Conservation (phyloP, 768 basidiomycete species). For the Amanita jacksonii region DNA sequence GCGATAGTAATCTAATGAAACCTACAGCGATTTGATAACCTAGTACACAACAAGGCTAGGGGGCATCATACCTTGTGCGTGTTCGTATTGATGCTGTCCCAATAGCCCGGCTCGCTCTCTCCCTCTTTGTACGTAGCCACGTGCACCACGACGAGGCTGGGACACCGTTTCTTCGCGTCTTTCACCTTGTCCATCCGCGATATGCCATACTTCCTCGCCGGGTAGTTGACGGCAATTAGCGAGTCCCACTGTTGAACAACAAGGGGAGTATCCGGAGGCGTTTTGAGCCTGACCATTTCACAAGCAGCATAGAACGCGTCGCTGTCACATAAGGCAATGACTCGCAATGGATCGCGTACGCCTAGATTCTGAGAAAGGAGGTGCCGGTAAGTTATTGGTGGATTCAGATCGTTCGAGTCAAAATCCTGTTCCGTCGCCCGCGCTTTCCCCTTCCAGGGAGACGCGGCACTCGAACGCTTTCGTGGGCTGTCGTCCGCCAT, state of each 20-base stretch:
- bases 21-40: constrained; percentile 31
- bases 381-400: constrained; percentile 72
- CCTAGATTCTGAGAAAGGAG: constrained; percentile 59
- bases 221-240: constrained; percentile 92
- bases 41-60: neutral
- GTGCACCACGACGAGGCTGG: constrained; percentile 77
- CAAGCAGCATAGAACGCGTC: constrained; percentile 83
- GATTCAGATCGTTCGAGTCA: constrained; percentile 42
- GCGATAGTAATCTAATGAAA: constrained; percentile 89
- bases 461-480: constrained; percentile 5
- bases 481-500: neutral
- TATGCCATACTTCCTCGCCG: constrained; percentile 87
- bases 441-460: constrained; percentile 49
- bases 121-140: constrained; percentile 93
- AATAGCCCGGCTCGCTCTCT: constrained; percentile 80
- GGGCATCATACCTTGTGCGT: constrained; percentile 80
- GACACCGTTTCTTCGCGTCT: constrained; percentile 82
- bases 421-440: constrained; percentile 38
- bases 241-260: constrained; percentile 86
- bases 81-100: constrained; percentile 78
- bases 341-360: constrained; percentile 67
- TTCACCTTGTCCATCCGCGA: constrained; percentile 80
- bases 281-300: constrained; percentile 72
- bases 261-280: constrained; percentile 52
- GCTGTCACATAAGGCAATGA: constrained; percentile 85